Evolutionary conservation across 2,329 filamentous ascomycete species (phyloP).

Genomic region (Cadophora gregata): DNA sequence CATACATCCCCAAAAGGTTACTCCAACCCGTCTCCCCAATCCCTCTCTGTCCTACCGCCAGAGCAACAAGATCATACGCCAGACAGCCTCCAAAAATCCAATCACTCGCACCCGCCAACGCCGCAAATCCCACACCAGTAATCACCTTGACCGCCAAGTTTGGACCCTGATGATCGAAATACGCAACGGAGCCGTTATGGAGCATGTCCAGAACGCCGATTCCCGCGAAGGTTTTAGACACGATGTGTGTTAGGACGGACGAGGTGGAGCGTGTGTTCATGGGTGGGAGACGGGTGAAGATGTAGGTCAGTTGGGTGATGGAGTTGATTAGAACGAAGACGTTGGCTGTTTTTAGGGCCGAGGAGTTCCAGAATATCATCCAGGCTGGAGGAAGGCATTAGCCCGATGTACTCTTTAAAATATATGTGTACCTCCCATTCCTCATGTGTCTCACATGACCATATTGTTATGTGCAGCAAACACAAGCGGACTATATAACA

Average conservation of each 20-base stretch:
- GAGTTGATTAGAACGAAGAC: constrained; percentile 63
- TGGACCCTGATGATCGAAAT: constrained; percentile 56
- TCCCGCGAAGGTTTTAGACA: constrained; percentile 64
- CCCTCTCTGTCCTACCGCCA: constrained; percentile 58
- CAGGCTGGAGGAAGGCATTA: constrained; percentile 47
- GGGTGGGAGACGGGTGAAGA: constrained; percentile 53
- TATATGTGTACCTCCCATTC: neutral
- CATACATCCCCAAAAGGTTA: constrained; percentile 56
- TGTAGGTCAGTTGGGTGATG: constrained; percentile 59
- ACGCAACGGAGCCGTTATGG: constrained; percentile 63
- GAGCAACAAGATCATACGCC: constrained; percentile 62
- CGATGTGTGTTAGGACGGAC: constrained; percentile 62
- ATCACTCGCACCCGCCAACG: constrained; percentile 56
- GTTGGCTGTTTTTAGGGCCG: constrained; percentile 56
- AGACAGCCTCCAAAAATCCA: constrained; percentile 66
- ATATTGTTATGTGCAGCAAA: neutral
- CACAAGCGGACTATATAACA: too few species aligned
- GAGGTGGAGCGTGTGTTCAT: constrained; percentile 57
- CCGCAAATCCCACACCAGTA: constrained; percentile 60
- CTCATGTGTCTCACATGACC: neutral
- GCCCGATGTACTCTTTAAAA: neutral
- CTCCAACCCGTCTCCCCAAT: constrained; percentile 54
- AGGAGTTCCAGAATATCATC: constrained; percentile 68
- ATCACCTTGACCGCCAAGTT: constrained; percentile 54
- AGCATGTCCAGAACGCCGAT: constrained; percentile 65